Evolutionary conservation across 352 stramenopile species (phyloP), one percentile per base, ranked within the genome.

Genomic region (Globisporangium sylvaticum): DNA sequence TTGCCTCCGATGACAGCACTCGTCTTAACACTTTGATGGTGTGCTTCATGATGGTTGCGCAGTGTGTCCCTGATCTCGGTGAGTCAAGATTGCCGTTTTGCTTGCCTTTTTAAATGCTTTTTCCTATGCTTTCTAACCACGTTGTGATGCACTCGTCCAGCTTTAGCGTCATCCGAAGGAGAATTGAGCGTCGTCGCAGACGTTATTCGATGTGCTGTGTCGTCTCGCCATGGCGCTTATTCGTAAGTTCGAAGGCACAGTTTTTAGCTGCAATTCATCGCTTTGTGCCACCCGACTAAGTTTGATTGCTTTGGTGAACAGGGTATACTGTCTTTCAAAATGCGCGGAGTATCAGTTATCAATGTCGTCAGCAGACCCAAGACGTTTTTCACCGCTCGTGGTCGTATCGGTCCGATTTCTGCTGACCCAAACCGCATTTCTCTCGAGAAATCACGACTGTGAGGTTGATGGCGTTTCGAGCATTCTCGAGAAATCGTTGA

Each of bases 11-110:
- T 1, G 70, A 78, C 14, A 54, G 66, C 27, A 68, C 74, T 66
- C 78, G 79, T 2, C 58, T 84, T 1, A 81, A 78, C 55, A 83
- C 68, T 20, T 46, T 88, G 24, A 46, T 82, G 18, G 62, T 72
- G 24, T 88, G 80, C 24, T 89, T 88, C 67, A 74, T 88, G 71
- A 77, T 89, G 75, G 74, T 89, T 15, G 76, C 79, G 9, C 70
- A 77, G 32, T 80, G 69, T 39, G 77, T 84, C 55, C 74, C 79
- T 39, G 65, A 79, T 29, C 58, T 88, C 18, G 79, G 81, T 88
- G 58, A 29, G 78, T 77, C 31, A 25, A 24, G 46, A 15, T 22
- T 31, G 15, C 4, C 3, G 29, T 60, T 9, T 4, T 7, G 20
- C 9, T 27, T 32, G 25, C n/a, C 24, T 14, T 24, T n/a, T 57